phyloP scores from a whole-genome alignment of 345 rosid genomes.

The Eucalyptus cloeziana region DNA sequence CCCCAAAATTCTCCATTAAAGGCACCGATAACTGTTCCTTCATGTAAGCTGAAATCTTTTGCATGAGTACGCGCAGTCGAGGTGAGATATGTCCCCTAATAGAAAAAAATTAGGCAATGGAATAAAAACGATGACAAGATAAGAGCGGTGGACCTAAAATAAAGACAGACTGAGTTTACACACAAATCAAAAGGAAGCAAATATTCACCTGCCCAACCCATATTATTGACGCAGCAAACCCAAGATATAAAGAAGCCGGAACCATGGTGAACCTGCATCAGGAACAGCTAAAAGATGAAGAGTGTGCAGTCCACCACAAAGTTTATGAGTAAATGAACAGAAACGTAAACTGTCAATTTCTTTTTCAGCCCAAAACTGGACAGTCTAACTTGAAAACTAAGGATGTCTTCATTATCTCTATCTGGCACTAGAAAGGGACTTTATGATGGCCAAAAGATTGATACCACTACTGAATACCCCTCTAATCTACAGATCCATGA shows the following conservation, averaged over 20 bases:
- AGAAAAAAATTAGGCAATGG: neutral
- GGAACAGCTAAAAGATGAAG: neutral
- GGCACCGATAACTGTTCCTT: slow-evolving; percentile 65
- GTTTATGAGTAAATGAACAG: neutral
- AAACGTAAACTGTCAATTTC: neutral
- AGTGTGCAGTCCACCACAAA: neutral
- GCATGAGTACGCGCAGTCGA: slow-evolving; percentile 77
- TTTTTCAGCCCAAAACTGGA: neutral
- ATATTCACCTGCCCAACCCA: slow-evolving; percentile 92
- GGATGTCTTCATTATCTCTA: neutral
- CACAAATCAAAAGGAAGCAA: neutral
- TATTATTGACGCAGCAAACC: slow-evolving; percentile 81
- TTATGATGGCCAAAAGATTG: neutral
- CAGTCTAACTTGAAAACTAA: neutral
- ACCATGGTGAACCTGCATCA: slow-evolving; percentile 63
- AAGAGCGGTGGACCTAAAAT: neutral
- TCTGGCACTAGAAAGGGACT: neutral
- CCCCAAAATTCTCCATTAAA: slow-evolving; percentile 98
- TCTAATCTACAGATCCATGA: neutral
- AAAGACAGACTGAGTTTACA: neutral
- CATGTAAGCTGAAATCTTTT: slow-evolving; percentile 35
- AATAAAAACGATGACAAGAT: neutral
- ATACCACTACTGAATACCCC: neutral
- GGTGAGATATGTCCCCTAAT: slow-evolving; percentile 89
- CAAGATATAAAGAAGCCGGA: slow-evolving; percentile 78